phyloP scores from a whole-genome alignment of 1,139 yeast genomes.

The Kurtzmaniella natalensis region DNA sequence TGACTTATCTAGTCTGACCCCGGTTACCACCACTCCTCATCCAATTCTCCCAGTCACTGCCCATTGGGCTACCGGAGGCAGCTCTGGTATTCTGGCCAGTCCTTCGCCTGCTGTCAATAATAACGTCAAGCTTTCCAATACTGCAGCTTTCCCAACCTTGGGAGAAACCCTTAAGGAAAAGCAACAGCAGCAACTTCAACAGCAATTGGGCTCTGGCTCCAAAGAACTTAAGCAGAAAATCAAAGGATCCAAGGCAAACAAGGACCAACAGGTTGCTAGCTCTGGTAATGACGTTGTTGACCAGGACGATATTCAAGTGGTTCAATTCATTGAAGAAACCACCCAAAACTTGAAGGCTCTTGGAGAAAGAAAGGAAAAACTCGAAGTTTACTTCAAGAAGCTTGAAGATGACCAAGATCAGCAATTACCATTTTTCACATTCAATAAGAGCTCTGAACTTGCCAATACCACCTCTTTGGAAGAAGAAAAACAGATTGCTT shows the following conservation, averaged over 20 bases:
- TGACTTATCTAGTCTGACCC: constrained; percentile 7
- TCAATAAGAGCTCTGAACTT: constrained; percentile 20
- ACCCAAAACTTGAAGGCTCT: constrained; percentile 30
- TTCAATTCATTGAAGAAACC: constrained; percentile 34
- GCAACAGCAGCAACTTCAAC: constrained; percentile 15
- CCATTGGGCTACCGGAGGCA: constrained; percentile 47
- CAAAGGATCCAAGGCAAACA: constrained; percentile 12
- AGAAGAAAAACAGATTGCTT: constrained; percentile 35
- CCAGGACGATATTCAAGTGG: constrained; percentile 34
- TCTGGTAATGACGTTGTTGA: constrained; percentile 38
- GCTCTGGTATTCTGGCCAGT: constrained; percentile 16
- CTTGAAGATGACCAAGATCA: constrained; percentile 10
- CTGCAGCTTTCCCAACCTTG: constrained; percentile 69
- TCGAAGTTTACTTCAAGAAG: constrained; percentile 30
- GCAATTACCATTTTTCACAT: constrained; percentile 39
- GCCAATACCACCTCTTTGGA: constrained; percentile 24
- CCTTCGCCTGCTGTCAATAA: constrained; percentile 34
- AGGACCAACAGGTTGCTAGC: no score
- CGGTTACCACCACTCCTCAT: constrained; percentile 14
- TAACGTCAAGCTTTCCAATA: constrained; percentile 40
- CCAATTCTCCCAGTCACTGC: constrained; percentile 54
- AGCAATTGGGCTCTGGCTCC: constrained; percentile 20
- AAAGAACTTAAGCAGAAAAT: constrained; percentile 27
- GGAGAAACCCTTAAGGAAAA: constrained; percentile 56
- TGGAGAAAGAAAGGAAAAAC: constrained; percentile 27